Evolutionary conservation across 371 early-diverging fungal species (phyloP).

Genomic region (Mucor indicus): DNA sequence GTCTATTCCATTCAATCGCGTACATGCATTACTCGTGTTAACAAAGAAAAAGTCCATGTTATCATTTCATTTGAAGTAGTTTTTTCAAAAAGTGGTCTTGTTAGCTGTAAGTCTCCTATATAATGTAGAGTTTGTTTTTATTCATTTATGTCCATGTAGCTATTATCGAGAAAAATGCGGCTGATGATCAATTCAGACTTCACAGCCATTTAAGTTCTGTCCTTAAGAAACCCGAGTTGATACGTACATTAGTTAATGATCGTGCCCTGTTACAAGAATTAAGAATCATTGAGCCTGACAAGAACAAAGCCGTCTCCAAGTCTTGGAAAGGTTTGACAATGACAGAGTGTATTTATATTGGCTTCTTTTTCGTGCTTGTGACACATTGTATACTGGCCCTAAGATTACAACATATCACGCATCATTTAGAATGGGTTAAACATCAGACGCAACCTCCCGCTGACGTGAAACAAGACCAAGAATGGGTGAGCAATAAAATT

Average conservation of each 20-base stretch:
- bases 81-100: conserved; percentile 62
- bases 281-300: not conserved
- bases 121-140: not conserved
- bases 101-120: conserved; percentile 48
- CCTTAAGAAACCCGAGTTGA: conserved; percentile 8
- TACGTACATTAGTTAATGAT: conserved; percentile 8
- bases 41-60: conserved; percentile 49
- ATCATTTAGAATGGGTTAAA: conserved; percentile 3
- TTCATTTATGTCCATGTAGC: conserved; percentile 4
- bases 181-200: conserved; percentile 15
- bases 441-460: not conserved
- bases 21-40: conserved; percentile 76
- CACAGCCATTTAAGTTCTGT: conserved; percentile 12
- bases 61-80: conserved; percentile 60
- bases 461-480: not conserved
- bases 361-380: conserved; percentile 5
- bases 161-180: conserved; percentile 27
- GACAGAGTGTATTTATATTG: not conserved
- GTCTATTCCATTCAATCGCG: conserved; percentile 68
- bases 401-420: conserved; percentile 11
- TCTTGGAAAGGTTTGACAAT: not conserved
- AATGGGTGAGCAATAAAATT: conserved; percentile 6
- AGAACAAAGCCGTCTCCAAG: not conserved
- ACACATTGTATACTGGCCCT: conserved; percentile 17
- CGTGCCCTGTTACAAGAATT: conserved; percentile 5